These are phyloP conservation scores for Fagus sylvatica DNA, from an alignment of 306 rosid species.

Conservation along the genomic window DNA sequence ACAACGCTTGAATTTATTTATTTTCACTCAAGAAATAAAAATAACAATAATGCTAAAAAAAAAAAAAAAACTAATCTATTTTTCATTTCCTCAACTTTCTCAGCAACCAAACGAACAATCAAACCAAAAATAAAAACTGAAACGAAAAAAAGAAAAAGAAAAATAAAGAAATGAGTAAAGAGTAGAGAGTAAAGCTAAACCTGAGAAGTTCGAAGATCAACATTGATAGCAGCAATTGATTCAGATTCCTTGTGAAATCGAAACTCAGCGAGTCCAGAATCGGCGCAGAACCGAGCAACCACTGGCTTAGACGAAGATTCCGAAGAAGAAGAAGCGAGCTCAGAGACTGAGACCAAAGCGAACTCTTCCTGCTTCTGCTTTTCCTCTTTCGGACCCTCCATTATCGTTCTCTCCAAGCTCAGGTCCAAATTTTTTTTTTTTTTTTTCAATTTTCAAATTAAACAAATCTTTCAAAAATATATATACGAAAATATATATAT, in stretches of 20 bases:
- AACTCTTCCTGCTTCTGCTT: slow-evolving; percentile 50
- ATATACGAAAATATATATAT: background rate
- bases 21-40: no score
- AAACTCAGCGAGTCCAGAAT: slow-evolving; percentile 47
- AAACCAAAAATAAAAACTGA: background rate
- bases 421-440: background rate
- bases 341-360: slow-evolving; percentile 52
- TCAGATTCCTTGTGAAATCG: slow-evolving; percentile 53
- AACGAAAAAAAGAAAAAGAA: no score
- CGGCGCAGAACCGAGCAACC: slow-evolving; percentile 57
- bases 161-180: background rate
- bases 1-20: no score
- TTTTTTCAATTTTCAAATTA: background rate
- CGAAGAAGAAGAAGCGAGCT: slow-evolving; percentile 47
- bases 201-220: slow-evolving; percentile 66
- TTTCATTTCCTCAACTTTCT: background rate
- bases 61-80: background rate
- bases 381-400: slow-evolving; percentile 57
- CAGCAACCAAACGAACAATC: slow-evolving; percentile 1
- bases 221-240: slow-evolving; percentile 27
- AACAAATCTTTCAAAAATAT: background rate
- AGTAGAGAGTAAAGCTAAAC: slow-evolving; percentile 36
- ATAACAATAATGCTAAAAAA: background rate
- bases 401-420: slow-evolving; percentile 36
- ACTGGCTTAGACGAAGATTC: slow-evolving; percentile 42